These are phyloP conservation scores for Cercospora brassicicola DNA, from an alignment of 2,329 filamentous ascomycete species.

Conservation along the genomic window DNA sequence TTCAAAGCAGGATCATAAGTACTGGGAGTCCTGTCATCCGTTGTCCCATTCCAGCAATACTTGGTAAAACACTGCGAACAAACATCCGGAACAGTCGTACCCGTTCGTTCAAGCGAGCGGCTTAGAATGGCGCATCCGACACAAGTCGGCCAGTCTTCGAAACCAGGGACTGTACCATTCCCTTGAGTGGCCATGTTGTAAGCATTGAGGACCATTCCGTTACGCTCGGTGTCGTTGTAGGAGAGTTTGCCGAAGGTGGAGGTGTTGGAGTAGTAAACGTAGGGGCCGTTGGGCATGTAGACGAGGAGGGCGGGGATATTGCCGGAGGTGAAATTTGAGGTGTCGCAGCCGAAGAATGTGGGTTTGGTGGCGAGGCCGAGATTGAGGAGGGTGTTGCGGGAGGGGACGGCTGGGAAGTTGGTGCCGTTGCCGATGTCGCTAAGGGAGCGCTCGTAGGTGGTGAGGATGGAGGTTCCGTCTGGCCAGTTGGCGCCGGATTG, in stretches of 20 bases:
- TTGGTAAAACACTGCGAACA: constrained; percentile 74
- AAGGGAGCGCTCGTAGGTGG: constrained; percentile 68
- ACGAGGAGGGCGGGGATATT: constrained; percentile 67
- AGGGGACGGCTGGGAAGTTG: constrained; percentile 70
- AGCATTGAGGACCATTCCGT: constrained; percentile 82
- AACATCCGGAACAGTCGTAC: constrained; percentile 65
- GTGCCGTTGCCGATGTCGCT: constrained; percentile 64
- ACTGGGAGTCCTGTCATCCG: constrained; percentile 37
- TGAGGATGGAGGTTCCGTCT: constrained; percentile 72
- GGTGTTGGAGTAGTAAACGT: constrained; percentile 72
- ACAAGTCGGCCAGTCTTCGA: constrained; percentile 73
- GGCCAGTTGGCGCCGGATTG: constrained; percentile 62
- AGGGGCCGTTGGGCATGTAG: constrained; percentile 72
- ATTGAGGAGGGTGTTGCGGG: constrained; percentile 75
- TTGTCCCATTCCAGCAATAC: constrained; percentile 94
- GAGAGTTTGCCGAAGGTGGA: constrained; percentile 67
- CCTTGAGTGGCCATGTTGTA: constrained; percentile 80
- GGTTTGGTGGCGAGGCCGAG: constrained; percentile 71
- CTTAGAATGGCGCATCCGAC: constrained; percentile 84
- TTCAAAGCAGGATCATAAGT: constrained; percentile 35
- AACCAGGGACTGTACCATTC: constrained; percentile 69
- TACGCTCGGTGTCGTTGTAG: constrained; percentile 66
- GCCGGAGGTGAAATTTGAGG: constrained; percentile 58
- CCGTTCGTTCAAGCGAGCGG: constrained; percentile 71
- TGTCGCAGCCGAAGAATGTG: constrained; percentile 74